Percentiles rank a stretch among this genome's conserved stretches.
phyloP scores from a whole-genome alignment of 495 filamentous ascomycete species.

The Penicillium mononematosum region DNA sequence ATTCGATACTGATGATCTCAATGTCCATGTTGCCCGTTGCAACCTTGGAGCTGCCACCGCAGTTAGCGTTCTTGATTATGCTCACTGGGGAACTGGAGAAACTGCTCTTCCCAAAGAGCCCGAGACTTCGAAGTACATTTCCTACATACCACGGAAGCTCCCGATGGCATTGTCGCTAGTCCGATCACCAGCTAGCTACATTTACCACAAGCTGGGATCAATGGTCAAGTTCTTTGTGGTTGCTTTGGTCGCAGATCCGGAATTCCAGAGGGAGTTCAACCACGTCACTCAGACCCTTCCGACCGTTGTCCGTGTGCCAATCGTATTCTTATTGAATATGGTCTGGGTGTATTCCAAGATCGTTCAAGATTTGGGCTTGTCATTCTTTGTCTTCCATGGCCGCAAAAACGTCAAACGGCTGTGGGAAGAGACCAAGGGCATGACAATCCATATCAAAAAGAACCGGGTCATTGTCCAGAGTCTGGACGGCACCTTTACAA shows the following conservation, averaged over 20 bases:
- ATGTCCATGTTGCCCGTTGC: slow-evolving; percentile 41
- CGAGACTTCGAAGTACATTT: slow-evolving; percentile 33
- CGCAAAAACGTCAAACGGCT: slow-evolving; percentile 45
- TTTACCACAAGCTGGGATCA: slow-evolving; percentile 43
- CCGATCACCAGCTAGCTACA: slow-evolving; percentile 29
- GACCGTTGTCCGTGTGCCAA: slow-evolving; percentile 38
- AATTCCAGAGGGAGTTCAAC: slow-evolving; percentile 58
- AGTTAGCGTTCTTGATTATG: slow-evolving; percentile 40
- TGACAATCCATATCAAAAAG: slow-evolving; percentile 47
- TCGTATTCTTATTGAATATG: slow-evolving; percentile 41
- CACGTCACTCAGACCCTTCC: slow-evolving; percentile 42
- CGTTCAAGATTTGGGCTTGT: slow-evolving; percentile 40
- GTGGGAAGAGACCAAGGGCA: slow-evolving; percentile 50
- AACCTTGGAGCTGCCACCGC: slow-evolving; percentile 44
- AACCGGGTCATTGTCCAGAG: slow-evolving; percentile 44
- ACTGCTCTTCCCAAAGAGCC: slow-evolving; percentile 29
- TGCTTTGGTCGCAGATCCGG: slow-evolving; percentile 55
- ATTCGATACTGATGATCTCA: slow-evolving; percentile 36
- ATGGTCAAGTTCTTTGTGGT: slow-evolving; percentile 54
- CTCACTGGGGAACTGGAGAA: slow-evolving; percentile 38
- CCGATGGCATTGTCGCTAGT: slow-evolving; percentile 28
- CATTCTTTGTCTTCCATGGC: slow-evolving; percentile 50
- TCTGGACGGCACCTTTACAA: slow-evolving; percentile 47
- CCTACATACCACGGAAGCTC: slow-evolving; percentile 32
- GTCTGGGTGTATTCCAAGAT: slow-evolving; percentile 51